These are phyloP conservation scores for Marasmius tenuissimus DNA, from an alignment of 1,284 basidiomycete species.

Conservation along the genomic window DNA sequence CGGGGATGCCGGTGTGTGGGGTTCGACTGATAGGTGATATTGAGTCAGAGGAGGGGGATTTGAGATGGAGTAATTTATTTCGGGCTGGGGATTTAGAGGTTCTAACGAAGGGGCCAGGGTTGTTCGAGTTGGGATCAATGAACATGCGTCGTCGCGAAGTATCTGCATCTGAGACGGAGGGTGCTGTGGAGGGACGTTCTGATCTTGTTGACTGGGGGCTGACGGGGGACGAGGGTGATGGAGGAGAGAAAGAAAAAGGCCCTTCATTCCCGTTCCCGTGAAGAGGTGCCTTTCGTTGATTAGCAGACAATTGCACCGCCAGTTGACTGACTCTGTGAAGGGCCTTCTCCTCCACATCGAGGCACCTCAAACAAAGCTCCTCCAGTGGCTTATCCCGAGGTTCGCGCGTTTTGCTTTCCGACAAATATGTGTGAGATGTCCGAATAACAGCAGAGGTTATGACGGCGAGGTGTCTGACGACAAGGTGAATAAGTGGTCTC, in stretches of 20 bases:
- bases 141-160: constrained; percentile 22
- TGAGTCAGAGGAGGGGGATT: constrained; percentile 48
- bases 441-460: constrained; percentile 74
- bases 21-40: constrained; percentile 24
- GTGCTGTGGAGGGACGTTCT: constrained; percentile 43
- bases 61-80: constrained; percentile 26
- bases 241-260: constrained; percentile 6
- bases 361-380: constrained; percentile 60
- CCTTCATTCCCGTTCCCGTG: neutral
- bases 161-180: constrained; percentile 31
- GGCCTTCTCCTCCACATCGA: constrained; percentile 73
- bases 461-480: constrained; percentile 70
- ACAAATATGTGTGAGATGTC: constrained; percentile 41
- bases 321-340: constrained; percentile 59
- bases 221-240: constrained; percentile 6
- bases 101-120: constrained; percentile 7
- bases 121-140: constrained; percentile 14
- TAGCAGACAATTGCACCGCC: constrained; percentile 40
- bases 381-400: constrained; percentile 33
- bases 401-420: constrained; percentile 27
- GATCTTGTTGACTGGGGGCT: constrained; percentile 20
- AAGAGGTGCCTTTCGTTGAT: constrained; percentile 17
- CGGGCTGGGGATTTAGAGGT: constrained; percentile 16
- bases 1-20: neutral
- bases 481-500: constrained; percentile 7